Base-by-base conservation (phyloP, 768 basidiomycete species). In the Sporobolomyces phaffii region DNA sequence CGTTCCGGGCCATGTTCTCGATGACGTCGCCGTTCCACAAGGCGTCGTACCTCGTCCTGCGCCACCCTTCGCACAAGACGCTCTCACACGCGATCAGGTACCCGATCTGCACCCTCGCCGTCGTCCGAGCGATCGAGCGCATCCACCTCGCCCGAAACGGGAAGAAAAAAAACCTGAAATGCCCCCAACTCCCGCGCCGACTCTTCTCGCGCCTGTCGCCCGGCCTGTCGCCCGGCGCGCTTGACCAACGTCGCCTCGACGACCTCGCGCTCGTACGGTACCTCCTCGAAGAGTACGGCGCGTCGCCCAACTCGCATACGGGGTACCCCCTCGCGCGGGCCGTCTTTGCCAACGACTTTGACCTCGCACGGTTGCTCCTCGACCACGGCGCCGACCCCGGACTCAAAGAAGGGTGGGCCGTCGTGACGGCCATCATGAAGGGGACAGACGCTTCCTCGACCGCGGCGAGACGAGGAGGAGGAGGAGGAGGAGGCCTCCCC, bases 251-350 rank as follows among this genome's bases (percentile, higher is more conserved):
- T n/a, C n/a, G n/a, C n/a, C 56, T 47, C 22, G 22, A 38, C 14
- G 62, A 72, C 50, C 9, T 77, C 74, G 11, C 75, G 22, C 69
- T 79, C 18, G 73, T 78, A 18, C 36, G 34, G 20, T 72, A 78
- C 65, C 71, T 79, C 6, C 76, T 77, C 64, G 54, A 51, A 5
- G 82, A 22, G 72, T 78, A 81, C 26, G 62, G 73, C 1, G 82
- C 85, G 1, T 79, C 85, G 34, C 74, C 82, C 17, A 84, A 93
- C 76, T 83, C 88, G 11, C 81, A 89, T 76, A 81, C 83, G 4
- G 93, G 92, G 1, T 96, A 92, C 74, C 86, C 87, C 0, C 84
- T 96, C 44, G 85, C 85, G 20, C 85, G 84, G 70, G 90, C 92
- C 2, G 88, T 91, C 2, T 81, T 86, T 41, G 84, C 83, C 0